Base-by-base conservation (phyloP, 768 basidiomycete genomes). In the Sutorius australiensis region DNA sequence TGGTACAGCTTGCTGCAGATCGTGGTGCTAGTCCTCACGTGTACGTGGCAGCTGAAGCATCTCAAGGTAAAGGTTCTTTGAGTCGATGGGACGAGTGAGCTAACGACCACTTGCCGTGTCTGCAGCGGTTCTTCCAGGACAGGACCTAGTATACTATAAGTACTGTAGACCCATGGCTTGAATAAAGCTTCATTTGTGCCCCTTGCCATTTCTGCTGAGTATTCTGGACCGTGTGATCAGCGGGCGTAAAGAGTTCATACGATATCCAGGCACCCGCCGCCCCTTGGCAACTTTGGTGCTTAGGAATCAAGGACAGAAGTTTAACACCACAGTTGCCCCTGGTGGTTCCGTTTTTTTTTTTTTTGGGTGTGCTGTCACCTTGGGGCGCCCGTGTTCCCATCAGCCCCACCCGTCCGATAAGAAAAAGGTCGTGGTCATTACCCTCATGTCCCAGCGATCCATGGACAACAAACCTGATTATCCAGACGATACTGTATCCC, bases 1-100 rank as follows among this genome's bases (percentile, higher is more conserved):
- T 98, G 92, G 92, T 98, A 97, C 72, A 93, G 86, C 63, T 43
- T 98, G 27, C 78, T 82, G 32, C 95, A 99, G 77, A 92, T 98
- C 53, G 71, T 80, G 13, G 86, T 95, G 11, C 72, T 99, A 39
- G 69, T 98, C 41, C 81, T 74, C 16, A 95, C 95, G 2, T 98
- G 92, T 62, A 76, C 81, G 30, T 98, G 95, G 95, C 97, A 98
- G 70, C 75, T 97, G 66, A 78, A 90, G 64, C 91, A 98, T 79
- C 75, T 99, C 53, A 90, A 84, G 76, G 91, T 92, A 62, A 62
- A 65, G 82, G 72, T 32, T 14, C 7, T 31, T 27, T 48, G 39
- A 4, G 57, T 38, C 42, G 49, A 48, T 27, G 30, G 3, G 41
- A 31, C 0, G 24, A 11, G 19, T 21, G 28, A 28, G n/a, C 46